These are phyloP conservation scores for Arachnomyces sp. DNA, from an alignment of 2,329 filamentous ascomycete species.

Conservation along the genomic window DNA sequence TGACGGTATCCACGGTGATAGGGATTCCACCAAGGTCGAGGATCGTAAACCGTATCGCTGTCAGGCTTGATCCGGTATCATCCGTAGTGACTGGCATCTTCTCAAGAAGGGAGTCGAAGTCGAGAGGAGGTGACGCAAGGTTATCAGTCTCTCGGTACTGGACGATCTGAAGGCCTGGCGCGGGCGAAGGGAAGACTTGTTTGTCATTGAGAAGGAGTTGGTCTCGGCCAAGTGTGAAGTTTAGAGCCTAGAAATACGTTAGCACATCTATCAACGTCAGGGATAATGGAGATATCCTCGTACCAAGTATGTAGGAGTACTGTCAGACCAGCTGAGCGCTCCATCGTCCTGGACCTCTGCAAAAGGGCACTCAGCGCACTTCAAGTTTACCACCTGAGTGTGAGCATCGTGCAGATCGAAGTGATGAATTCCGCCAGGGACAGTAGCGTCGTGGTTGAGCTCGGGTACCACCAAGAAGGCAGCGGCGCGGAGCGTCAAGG, in stretches of 20 bases:
- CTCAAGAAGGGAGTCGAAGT: constrained; percentile 37
- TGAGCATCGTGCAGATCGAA: constrained; percentile 20
- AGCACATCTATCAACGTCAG: not conserved
- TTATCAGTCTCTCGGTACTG: constrained; percentile 30
- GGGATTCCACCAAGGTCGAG: constrained; percentile 35
- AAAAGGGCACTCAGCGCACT: constrained; percentile 34
- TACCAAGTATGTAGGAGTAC: constrained; percentile 30
- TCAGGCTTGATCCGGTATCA: constrained; percentile 25
- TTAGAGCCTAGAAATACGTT: constrained; percentile 22
- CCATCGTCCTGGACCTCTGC: constrained; percentile 22
- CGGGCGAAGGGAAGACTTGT: constrained; percentile 31
- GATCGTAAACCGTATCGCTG: constrained; percentile 37
- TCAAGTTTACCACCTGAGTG: constrained; percentile 23
- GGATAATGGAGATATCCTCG: constrained; percentile 5
- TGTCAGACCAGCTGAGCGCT: constrained; percentile 25
- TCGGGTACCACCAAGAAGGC: constrained; percentile 32
- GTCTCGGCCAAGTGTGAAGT: constrained; percentile 28
- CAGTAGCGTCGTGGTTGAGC: not conserved
- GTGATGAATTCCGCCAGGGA: constrained; percentile 13
- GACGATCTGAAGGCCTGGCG: constrained; percentile 23
- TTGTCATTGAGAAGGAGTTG: constrained; percentile 29
- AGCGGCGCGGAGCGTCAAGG: constrained; percentile 26
- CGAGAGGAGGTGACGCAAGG: constrained; percentile 27
- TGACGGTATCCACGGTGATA: constrained; percentile 36
- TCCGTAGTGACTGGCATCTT: constrained; percentile 26